Evolutionary conservation across 1,139 yeast species (phyloP), one percentile per base, ranked within the genome.

Genomic region (Sugiyamaella japonica): DNA sequence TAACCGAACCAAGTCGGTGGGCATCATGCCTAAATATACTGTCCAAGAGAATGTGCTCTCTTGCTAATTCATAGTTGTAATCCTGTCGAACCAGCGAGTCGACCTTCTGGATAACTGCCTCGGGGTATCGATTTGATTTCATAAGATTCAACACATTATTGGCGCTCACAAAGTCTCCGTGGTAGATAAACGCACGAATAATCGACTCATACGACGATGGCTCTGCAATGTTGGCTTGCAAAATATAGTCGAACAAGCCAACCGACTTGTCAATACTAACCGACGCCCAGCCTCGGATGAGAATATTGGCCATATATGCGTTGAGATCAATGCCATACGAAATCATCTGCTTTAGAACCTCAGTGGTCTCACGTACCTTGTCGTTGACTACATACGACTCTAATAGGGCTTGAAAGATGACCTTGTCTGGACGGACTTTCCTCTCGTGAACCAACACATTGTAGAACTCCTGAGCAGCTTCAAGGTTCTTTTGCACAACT

Each of bases 271-370:
- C 61, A 25, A 72, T 47, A 56, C 68, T 66, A n/a, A 60, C 61
- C 0, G 65, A 58, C 5, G 74, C 72, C 74, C 75, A 73, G 23
- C 75, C 76, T 34, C 73, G 59, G 36, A 73, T 71, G 12, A 74
- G 61, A 16, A 68, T 60, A 53, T 70, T 69, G 50, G 72, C 71
- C 68, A 74, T 70, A 54, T 72, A 69, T 1, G 73, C 70, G 44
- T 70, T 71, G 15, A 73, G 58, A 7, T 64, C 64, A 25, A 75
- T 70, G 2, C 64, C 64, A 53, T 65, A 68, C 34, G 59, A 59
- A 42, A 64, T 61, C 78, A 75, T 75, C 28, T 70, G 73, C 29
- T 63, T 57, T 15, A 75, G 56, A 10, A 75, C 70, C 7, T 48
- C 51, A n/a, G 64, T 61, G 3, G 74, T 64, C 23, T 69, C 70